These are phyloP conservation scores for Biscogniauxia marginata DNA, from an alignment of 2,329 filamentous ascomycete genomes.

Conservation along the genomic window DNA sequence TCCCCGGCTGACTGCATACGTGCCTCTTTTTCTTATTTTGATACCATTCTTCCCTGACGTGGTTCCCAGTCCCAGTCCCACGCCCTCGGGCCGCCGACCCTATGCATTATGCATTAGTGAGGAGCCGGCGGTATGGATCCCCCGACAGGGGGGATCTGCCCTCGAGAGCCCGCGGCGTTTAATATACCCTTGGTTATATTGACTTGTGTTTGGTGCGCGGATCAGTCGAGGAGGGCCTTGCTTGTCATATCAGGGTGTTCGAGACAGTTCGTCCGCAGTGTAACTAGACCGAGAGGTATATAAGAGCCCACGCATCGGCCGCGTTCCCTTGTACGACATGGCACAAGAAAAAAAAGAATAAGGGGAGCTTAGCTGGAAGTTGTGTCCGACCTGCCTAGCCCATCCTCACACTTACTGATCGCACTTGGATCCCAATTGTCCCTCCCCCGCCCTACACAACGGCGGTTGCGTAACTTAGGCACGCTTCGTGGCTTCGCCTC, in stretches of 20 bases:
- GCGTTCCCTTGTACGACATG: not conserved
- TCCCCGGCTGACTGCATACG: not conserved
- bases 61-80: not conserved
- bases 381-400: not conserved
- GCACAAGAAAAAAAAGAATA: not conserved
- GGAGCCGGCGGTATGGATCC: no score
- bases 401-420: not conserved
- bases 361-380: not conserved
- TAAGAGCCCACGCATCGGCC: not conserved
- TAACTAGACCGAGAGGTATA: no score
- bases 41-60: not conserved
- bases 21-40: not conserved
- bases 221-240: no score
- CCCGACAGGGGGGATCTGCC: no score
- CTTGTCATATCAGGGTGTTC: no score
- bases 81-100: no score
- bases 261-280: no score
- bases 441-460: not conserved
- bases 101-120: not conserved
- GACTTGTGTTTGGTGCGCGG: no score
- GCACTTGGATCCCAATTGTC: not conserved
- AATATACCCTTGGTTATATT: no score
- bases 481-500: not conserved
- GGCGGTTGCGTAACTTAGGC: not conserved
- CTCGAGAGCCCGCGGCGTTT: no score